These are phyloP conservation scores for Rhodotorula sp. DNA, from an alignment of 1,284 basidiomycete genomes.

Conservation along the genomic window DNA sequence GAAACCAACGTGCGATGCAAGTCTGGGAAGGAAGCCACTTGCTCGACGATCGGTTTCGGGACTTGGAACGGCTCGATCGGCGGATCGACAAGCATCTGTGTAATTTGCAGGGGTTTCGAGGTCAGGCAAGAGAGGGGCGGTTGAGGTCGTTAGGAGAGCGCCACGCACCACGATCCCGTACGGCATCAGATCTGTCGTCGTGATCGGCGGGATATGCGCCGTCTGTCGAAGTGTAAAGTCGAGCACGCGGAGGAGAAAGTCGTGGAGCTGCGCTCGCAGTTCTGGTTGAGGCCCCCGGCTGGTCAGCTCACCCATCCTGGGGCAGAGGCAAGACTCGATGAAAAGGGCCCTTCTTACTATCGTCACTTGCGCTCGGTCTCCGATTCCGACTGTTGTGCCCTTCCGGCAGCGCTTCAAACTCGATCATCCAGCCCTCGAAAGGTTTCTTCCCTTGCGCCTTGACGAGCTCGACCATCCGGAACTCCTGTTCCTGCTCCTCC, in stretches of 20 bases:
- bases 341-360: not conserved
- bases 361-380: not conserved
- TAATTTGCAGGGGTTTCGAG: too few species aligned
- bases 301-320: not conserved
- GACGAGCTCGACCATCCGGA: not conserved
- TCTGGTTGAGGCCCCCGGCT: constrained; percentile 4
- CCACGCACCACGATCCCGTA: constrained; percentile 26
- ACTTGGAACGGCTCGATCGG: constrained; percentile 4
- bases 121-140: too few species aligned
- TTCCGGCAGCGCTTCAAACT: constrained; percentile 23
- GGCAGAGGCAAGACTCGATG: not conserved
- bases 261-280: constrained; percentile 32
- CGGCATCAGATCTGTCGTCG: constrained; percentile 26
- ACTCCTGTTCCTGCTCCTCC: constrained; percentile 20
- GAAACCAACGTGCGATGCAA: constrained; percentile 14
- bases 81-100: constrained; percentile 27
- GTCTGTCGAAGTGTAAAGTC: constrained; percentile 22
- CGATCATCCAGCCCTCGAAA: constrained; percentile 32
- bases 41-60: constrained; percentile 8
- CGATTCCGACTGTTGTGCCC: not conserved
- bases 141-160: too few species aligned
- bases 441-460: not conserved
- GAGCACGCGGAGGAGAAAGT: constrained; percentile 30
- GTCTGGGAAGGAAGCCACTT: constrained; percentile 10
- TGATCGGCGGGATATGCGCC: constrained; percentile 33